Evolutionary conservation across 169 alveolate genomes (phyloP), one percentile per base, ranked within the genome.

Genomic region (Plasmodium chabaudi): DNA sequence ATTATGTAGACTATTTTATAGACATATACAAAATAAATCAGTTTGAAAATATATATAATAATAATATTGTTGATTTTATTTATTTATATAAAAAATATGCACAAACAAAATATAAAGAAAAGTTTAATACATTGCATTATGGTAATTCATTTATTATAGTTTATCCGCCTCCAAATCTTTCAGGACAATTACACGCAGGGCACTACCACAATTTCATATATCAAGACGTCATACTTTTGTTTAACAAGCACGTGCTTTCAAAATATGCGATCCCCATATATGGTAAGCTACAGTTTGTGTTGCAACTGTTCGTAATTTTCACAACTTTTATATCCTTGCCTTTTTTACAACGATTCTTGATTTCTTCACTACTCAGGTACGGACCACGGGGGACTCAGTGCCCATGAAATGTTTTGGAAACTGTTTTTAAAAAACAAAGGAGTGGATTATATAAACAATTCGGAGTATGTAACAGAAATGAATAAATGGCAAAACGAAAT

Each of bases 341-440:
- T 13, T 5, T 17, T 25, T 68, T 27, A n/a, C 59, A 21, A 21
- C 1, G 3, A 0, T 49, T 5, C 10, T 13, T 51, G 19, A 3
- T 5, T 17, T 25, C 42, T 10, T 13, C 25, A 5, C 23, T 34
- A 21, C 56, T 7, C 34, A 75, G 88, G 88, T 17, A 23, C 74
- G 13, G 88, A 75, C 25, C 88, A 75, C 49, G 88, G 88, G 21
- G 88, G 88, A n/a, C 60, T 75, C 5, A 75, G 88, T 44, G 59
- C 88, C 3, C 88, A 75, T 34, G 88, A 63, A 15, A 68, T 68
- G 72, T 75, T 75, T 34, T 47, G 46, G 13, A 75, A 65, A 61
- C 4, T 12, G 3, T 34, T 34, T 34, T 2, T 34, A 34, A 34
- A 34, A 34, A 34, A 0, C 7, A 34, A 3, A 34, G 5, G 7